Base-by-base conservation (phyloP, 306 rosid species). In the Sicyos baderoa region DNA sequence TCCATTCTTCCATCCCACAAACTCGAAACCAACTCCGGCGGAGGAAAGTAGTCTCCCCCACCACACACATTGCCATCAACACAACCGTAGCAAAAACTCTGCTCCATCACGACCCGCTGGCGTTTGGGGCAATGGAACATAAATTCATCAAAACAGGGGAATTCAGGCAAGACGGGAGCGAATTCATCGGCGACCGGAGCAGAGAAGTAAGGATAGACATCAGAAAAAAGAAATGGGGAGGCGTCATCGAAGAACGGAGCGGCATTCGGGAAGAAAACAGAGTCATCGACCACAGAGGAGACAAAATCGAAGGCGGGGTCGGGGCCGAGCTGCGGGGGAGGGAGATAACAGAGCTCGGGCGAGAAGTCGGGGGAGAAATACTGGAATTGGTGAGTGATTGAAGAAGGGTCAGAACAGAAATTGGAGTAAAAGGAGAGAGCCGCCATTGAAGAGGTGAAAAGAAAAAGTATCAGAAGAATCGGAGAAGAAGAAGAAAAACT, bases 351-450 rank as follows among this genome's bases (percentile, higher is more conserved):
- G 5, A 47, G 54, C 2, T 67, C 72, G 6, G 71, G 71, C 21
- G 54, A 63, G 11, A 63, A 0, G 13, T 65, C 71, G 9, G 71
- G 37, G 37, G 71, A 45, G 54, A 65, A 45, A 14, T 0, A 12
- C 4, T 21, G 54, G 54, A 45, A 45, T 44, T 64, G 70, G 27
- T 17, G 49, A 62, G 11, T 4, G 23, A 9, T n/a, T 4, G 37
- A 44, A 65, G 70, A 44, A 66, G 72, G 54, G 44, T 67, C 56
- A 4, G 56, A 16, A 42, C 5, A 66, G 17, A 19, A 64, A 44
- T 44, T 64, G 54, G 71, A 65, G 71, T 15, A 48, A 9, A 15
- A 67, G 5, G 22, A 48, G 23, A 67, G 72, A 67, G 72, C 72
- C 18, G 72, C 55, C 72, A 67, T 66, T 67, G 72, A 16, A 19